Conservation (phyloP, 1,284 basidiomycete genomes). For the Hymenochaete sp. region DNA sequence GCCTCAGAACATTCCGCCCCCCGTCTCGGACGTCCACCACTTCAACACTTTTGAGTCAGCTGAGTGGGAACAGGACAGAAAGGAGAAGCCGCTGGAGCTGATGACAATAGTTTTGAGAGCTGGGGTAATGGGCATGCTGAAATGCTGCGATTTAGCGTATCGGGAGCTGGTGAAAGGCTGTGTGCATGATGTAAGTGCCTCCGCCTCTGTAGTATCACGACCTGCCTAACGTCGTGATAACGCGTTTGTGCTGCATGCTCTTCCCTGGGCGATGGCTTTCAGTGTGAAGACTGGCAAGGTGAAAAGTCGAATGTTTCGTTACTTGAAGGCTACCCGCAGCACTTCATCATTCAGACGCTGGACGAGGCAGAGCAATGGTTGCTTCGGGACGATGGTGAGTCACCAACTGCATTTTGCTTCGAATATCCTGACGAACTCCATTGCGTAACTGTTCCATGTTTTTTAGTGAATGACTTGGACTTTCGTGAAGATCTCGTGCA, state of each 20-base stretch:
- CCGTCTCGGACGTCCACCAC: conserved; percentile 25
- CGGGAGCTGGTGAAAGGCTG: conserved; percentile 66
- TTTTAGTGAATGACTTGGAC: conserved; percentile 2
- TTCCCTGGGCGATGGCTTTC: conserved; percentile 15
- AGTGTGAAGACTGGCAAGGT: conserved; percentile 83
- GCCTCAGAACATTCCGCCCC: conserved; percentile 42
- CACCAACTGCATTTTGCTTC: conserved; percentile 4
- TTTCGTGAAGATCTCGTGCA: conserved; percentile 7
- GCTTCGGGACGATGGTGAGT: conserved; percentile 37
- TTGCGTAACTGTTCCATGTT: not conserved
- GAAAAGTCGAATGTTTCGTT: conserved; percentile 80
- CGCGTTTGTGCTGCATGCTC: no score
- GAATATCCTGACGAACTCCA: not conserved
- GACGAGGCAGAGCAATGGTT: conserved; percentile 51
- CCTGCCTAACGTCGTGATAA: no score
- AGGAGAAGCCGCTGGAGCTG: conserved; percentile 52
- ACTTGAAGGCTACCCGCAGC: conserved; percentile 59
- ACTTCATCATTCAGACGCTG: conserved; percentile 48
- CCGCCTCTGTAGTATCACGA: no score
- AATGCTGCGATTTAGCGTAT: conserved; percentile 79
- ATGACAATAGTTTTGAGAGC: conserved; percentile 65
- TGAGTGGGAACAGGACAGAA: no score
- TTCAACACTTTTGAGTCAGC: no score
- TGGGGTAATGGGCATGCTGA: conserved; percentile 66
- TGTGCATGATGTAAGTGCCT: conserved; percentile 62